Base-by-base conservation (phyloP, 2,329 filamentous ascomycete species). In the Cryphonectria radicalis region DNA sequence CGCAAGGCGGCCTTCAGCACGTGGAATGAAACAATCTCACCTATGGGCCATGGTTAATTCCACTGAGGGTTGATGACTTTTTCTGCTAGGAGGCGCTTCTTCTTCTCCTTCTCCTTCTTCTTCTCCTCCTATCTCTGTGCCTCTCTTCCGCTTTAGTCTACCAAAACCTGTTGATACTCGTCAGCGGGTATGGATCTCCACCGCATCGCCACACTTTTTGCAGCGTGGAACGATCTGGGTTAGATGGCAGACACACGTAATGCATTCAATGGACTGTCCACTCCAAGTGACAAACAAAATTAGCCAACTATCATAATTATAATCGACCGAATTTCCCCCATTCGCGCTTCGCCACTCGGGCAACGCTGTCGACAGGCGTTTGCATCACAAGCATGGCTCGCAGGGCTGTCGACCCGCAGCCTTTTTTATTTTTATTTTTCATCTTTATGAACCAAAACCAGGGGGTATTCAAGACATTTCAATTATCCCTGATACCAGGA, bases 131-230 rank as follows among this genome's bases (percentile, higher is more conserved):
- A n/a, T 4, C 19, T 6, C 5, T 19, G 1, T 11, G 4, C 1
- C 28, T 19, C 55, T 28, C 25, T 59, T 32, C 14, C 28, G 5
- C 25, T 59, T 17, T 17, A 1, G 28, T 59, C 55, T 59, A 13
- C 55, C 55, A 17, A 59, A 32, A 4, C 55, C 25, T 35, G 55
- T 59, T 19, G 32, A 13, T 32, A 14, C 25, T 59, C 14, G 25
- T 59, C 55, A 59, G 28, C 55, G 55, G 55, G 28, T 59, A 28
- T 28, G 11, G n/a, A 57, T 57, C 80, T 78, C 59, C 92, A 91
- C 80, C 88, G 88, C 73, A 84, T 90, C 53, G 78, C 91, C 68
- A 87, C 87, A n/a, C 86, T 88, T 71, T 80, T 90, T 25, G 91
- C 90, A 35, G 84, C 90, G 32, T 72, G 14, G 11, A 55, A 70